Evolutionary conservation across 495 filamentous ascomycete genomes (phyloP), one percentile per base, ranked within the genome.

Genomic region (Hypoxylon fuscum): DNA sequence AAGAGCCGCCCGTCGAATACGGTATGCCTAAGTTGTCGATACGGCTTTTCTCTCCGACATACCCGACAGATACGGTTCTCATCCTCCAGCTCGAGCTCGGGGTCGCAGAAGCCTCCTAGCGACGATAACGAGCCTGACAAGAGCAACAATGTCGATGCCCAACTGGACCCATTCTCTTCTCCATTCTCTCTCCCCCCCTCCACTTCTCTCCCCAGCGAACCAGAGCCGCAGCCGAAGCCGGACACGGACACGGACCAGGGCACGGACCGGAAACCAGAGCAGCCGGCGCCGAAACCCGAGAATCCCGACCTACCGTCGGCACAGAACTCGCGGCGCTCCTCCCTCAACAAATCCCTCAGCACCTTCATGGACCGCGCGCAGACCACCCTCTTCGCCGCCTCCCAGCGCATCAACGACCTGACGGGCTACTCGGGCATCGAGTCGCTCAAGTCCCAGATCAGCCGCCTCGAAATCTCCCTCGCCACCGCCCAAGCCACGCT

Each of bases 341-440:
- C 85, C 51, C 68, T 92, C 38, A 89, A 89, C 4, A 90, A 89
- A 59, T 85, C 88, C 57, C 88, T 97, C 70, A 85, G 82, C 43
- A 69, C 81, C 44, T 73, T 96, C 65, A 96, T 97, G 91, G 95
- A 98, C 75, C 85, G 90, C 57, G 70, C 97, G 20, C 91, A 96
- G 70, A 86, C 90, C 20, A 92, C 93, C 59, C 79, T 93, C 29
- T 90, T 96, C 62, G 83, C 87, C 50, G 92, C 92, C 9, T 89
- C 90, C 3, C 93, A 96, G 70, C 88, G 87, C 52, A 82, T 98
- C 74, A 98, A 98, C 74, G 90, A 91, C 67, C 80, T 96, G 43
- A 98, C 96, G 1, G 96, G 96, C 10, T 98, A 98, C 82, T 88
- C 90, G 1, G 88, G 89, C 31, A 98, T 98, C 74, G 95, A 97